Conservation (phyloP, 768 basidiomycete genomes). For the Phlegmacium glaucopus region DNA sequence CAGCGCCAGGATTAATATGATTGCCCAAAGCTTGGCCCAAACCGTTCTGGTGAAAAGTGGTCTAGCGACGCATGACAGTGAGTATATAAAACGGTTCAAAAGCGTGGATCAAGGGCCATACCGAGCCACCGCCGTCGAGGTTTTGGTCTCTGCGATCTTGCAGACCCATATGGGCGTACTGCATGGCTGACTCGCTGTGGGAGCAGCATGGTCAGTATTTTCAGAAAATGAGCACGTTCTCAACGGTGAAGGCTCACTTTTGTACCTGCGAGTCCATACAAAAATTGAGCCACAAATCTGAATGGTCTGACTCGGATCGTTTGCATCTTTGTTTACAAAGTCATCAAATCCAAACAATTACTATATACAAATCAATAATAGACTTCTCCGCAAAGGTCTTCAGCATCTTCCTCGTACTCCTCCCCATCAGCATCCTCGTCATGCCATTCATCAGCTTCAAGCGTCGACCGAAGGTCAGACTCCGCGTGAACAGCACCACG, state of each 20-base stretch:
- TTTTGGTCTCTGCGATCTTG: constrained; percentile 51
- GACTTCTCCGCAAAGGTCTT: constrained; percentile 16
- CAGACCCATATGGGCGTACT: constrained; percentile 55
- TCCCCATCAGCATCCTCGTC: constrained; percentile 44
- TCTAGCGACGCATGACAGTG: constrained; percentile 28
- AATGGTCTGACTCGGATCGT: constrained; percentile 16
- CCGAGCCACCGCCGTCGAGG: constrained; percentile 58
- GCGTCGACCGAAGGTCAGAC: constrained; percentile 25
- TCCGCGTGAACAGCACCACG: constrained; percentile 22
- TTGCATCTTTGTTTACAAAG: constrained; percentile 25
- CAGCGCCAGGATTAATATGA: constrained; percentile 39
- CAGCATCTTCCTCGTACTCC: constrained; percentile 34
- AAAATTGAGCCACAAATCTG: constrained; percentile 28
- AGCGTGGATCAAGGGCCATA: constrained; percentile 33
- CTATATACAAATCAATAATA: constrained; percentile 11
- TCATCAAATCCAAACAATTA: neutral
- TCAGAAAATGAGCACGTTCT: constrained; percentile 1
- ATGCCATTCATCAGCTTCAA: constrained; percentile 30
- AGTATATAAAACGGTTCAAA: constrained; percentile 25
- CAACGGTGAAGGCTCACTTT: constrained; percentile 30
- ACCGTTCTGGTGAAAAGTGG: constrained; percentile 54
- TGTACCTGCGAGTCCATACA: constrained; percentile 35
- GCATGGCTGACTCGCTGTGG: constrained; percentile 55
- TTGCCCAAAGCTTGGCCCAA: constrained; percentile 58
- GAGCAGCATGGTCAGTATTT: constrained; percentile 13